A percentile compares a stretch with the other conserved stretches of the same genome.
These are phyloP conservation scores for Talaromyces sp. DNA, from an alignment of 2,329 filamentous ascomycete genomes.

Conservation along the genomic window DNA sequence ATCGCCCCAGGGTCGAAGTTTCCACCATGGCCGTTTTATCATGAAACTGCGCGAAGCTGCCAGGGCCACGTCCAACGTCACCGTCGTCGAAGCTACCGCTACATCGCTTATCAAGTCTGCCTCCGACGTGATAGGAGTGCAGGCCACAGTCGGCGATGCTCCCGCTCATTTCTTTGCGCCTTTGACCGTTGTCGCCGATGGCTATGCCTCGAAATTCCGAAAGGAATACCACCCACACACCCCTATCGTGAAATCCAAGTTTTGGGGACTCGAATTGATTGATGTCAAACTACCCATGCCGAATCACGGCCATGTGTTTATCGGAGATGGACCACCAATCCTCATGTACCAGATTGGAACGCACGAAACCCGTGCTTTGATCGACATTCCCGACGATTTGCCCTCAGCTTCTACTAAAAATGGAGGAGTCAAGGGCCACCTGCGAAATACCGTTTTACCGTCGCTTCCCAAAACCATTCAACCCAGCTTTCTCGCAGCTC, in stretches of 20 bases:
- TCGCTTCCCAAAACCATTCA: slow-evolving; percentile 65
- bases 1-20: slow-evolving; percentile 67
- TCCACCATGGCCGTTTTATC: slow-evolving; percentile 95
- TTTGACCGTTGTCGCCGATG: slow-evolving; percentile 84
- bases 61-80: slow-evolving; percentile 71
- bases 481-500: slow-evolving; percentile 66
- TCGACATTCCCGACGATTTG: slow-evolving; percentile 77
- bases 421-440: slow-evolving; percentile 80
- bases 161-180: slow-evolving; percentile 80
- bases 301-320: slow-evolving; percentile 79
- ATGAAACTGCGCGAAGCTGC: slow-evolving; percentile 72
- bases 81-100: slow-evolving; percentile 83
- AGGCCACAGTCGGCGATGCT: slow-evolving; percentile 61
- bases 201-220: slow-evolving; percentile 87
- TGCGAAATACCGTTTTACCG: slow-evolving; percentile 73
- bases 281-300: slow-evolving; percentile 73
- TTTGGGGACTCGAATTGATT: slow-evolving; percentile 88
- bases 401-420: slow-evolving; percentile 65
- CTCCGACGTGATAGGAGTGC: slow-evolving; percentile 74
- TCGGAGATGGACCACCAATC: slow-evolving; percentile 70
- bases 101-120: slow-evolving; percentile 67
- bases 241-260: slow-evolving; percentile 74
- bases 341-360: slow-evolving; percentile 96
- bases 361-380: slow-evolving; percentile 82
- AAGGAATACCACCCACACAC: slow-evolving; percentile 64